phyloP scores from a whole-genome alignment of 176 grass and related monocot species.

The Avena atlantica region DNA sequence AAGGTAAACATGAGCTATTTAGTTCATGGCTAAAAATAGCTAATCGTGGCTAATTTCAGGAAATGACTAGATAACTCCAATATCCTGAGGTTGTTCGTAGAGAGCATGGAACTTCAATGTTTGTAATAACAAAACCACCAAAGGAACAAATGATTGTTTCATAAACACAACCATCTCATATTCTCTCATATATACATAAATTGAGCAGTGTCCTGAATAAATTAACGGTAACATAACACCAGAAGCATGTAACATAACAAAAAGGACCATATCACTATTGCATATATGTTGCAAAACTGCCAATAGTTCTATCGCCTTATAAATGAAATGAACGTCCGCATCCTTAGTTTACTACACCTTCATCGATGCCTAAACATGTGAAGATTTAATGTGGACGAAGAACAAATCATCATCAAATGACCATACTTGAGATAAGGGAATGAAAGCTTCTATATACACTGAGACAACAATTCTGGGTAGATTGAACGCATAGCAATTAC shows the following conservation, averaged over 20 bases:
- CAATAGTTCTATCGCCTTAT: background rate
- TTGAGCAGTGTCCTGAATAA: slow-evolving; percentile 3
- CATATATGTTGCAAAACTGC: background rate
- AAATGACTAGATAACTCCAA: slow-evolving; percentile 12
- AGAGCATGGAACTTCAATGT: slow-evolving; percentile 3
- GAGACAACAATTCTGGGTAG: background rate
- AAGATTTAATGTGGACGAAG: slow-evolving; percentile 15
- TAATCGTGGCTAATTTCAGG: background rate
- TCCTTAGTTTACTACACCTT: background rate
- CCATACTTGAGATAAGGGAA: background rate
- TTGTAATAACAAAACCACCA: background rate
- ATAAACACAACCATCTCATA: slow-evolving; percentile 21
- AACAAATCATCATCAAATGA: slow-evolving; percentile 22
- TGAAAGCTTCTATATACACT: background rate
- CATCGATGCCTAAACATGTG: background rate
- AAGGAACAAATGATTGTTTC: slow-evolving; percentile 12
- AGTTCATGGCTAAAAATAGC: background rate
- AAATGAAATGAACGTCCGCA: background rate
- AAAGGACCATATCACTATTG: background rate
- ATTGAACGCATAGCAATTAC: slow-evolving; percentile 38
- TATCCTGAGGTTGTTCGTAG: background rate
- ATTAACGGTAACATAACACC: background rate
- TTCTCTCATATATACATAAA: background rate
- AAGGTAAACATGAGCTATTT: background rate
- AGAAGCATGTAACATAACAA: background rate